Base-by-base conservation (phyloP, 202 grass and related monocot species). In the Schoenoplectus tabernaemontani region DNA sequence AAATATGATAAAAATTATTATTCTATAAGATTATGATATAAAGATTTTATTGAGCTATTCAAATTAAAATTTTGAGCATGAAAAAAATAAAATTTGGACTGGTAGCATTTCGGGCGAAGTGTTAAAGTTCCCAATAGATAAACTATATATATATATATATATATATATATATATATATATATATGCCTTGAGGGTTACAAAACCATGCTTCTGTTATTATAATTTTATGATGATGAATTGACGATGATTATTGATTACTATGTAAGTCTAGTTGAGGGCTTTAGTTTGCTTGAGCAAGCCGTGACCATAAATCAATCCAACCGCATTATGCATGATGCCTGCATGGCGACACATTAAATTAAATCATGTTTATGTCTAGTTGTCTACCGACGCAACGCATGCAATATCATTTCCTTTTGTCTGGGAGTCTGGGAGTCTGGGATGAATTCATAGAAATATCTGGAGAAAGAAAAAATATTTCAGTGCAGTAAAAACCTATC, bases 111-210 rank as follows among this genome's bases (percentile, higher is more conserved):
- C n/a, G n/a, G n/a, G n/a, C n/a, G n/a, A n/a, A n/a, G n/a, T n/a
- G n/a, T n/a, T n/a, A n/a, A n/a, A n/a, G n/a, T n/a, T n/a, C n/a
- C n/a, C n/a, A n/a, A n/a, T n/a, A n/a, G n/a, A n/a, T n/a, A n/a
- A n/a, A n/a, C n/a, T n/a, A n/a, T n/a, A n/a, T n/a, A n/a, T n/a
- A n/a, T n/a, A n/a, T n/a, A n/a, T n/a, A n/a, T n/a, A n/a, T n/a
- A n/a, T n/a, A n/a, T n/a, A n/a, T n/a, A n/a, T n/a, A n/a, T n/a
- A n/a, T n/a, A n/a, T n/a, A n/a, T n/a, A n/a, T n/a, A 46, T 46
- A 46, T 48, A 37, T 77, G 48, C 28, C 72, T 77, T 77, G 19
- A 57, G 30, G 30, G 16, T 77, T 77, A 58, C 72, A 77, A 47
- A 77, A 77, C 48, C 72, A 76, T 76, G 53, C 38, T 7, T 28